Conservation (phyloP, 257 asterid species). For the Linderniella brevidens region DNA sequence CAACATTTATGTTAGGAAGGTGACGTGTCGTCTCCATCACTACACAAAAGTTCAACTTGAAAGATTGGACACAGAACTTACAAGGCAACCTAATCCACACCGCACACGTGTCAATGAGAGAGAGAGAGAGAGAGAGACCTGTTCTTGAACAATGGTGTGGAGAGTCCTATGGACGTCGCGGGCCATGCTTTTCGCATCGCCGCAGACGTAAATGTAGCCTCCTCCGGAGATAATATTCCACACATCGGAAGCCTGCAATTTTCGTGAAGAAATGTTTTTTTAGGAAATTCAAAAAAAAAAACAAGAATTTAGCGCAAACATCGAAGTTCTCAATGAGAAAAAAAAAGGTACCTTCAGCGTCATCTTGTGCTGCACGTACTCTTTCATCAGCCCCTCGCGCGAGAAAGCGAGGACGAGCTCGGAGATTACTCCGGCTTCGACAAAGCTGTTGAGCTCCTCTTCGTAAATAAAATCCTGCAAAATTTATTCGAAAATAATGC, state of each 20-base stretch:
- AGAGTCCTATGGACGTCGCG: constrained; percentile 90
- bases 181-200: constrained; percentile 99
- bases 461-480: constrained; percentile 76
- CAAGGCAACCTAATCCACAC: not conserved
- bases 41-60: too few species aligned
- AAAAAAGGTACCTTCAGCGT: constrained; percentile 35
- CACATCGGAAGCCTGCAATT: constrained; percentile 45
- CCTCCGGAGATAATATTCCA: constrained; percentile 77
- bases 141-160: constrained; percentile 73
- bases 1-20: too few species aligned
- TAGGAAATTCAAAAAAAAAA: too few species aligned
- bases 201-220: constrained; percentile 73
- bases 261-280: not conserved
- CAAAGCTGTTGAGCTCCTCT: constrained; percentile 55
- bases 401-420: constrained; percentile 83
- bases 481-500: not conserved
- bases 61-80: too few species aligned
- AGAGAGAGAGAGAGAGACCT: constrained; percentile 28
- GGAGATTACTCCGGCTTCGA: constrained; percentile 53
- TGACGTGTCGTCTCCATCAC: too few species aligned
- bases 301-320: constrained; percentile 4
- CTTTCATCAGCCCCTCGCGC: constrained; percentile 74
- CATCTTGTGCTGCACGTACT: constrained; percentile 95
- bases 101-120: not conserved
- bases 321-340: not conserved